phyloP scores from a whole-genome alignment of 148 eudicot species.

The Chenopodium formosanum region DNA sequence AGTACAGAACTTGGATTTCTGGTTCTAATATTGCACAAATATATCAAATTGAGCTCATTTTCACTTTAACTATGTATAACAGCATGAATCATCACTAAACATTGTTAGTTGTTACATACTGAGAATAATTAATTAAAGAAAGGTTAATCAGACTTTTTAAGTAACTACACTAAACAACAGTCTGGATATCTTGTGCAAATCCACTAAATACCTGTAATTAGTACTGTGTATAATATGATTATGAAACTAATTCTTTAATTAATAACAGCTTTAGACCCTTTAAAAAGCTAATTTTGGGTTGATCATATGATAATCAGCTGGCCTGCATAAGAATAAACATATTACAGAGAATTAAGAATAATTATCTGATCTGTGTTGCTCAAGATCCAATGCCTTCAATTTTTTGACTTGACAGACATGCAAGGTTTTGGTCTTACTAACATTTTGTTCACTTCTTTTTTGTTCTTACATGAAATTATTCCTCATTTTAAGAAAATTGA shows the following conservation, averaged over 20 bases:
- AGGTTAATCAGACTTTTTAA: not conserved
- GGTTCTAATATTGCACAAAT: not conserved
- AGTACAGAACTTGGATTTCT: not conserved
- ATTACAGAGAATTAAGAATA: conserved; percentile 4
- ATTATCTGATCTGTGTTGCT: conserved; percentile 4
- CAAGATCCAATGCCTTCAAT: conserved; percentile 27
- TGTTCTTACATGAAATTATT: conserved; percentile 12
- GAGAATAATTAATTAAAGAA: not conserved
- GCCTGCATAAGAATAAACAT: conserved; percentile 11
- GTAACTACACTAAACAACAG: not conserved
- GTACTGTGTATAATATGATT: not conserved
- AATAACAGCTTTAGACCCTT: conserved; percentile 8
- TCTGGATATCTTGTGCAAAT: not conserved
- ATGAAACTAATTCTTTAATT: not conserved
- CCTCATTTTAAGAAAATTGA: not conserved
- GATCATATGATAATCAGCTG: conserved; percentile 17
- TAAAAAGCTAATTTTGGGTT: conserved; percentile 13
- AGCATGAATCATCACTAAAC: not conserved
- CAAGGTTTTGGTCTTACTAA: conserved; percentile 16
- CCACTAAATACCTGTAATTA: not conserved
- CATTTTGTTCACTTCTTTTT: conserved; percentile 10
- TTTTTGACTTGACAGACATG: conserved; percentile 27
- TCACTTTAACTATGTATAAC: not conserved
- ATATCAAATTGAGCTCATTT: not conserved
- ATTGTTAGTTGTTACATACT: not conserved